A percentile compares a stretch with the other conserved stretches of the same genome.
These are phyloP conservation scores for Mycena crocata DNA, from an alignment of 768 basidiomycete genomes.

Conservation along the genomic window DNA sequence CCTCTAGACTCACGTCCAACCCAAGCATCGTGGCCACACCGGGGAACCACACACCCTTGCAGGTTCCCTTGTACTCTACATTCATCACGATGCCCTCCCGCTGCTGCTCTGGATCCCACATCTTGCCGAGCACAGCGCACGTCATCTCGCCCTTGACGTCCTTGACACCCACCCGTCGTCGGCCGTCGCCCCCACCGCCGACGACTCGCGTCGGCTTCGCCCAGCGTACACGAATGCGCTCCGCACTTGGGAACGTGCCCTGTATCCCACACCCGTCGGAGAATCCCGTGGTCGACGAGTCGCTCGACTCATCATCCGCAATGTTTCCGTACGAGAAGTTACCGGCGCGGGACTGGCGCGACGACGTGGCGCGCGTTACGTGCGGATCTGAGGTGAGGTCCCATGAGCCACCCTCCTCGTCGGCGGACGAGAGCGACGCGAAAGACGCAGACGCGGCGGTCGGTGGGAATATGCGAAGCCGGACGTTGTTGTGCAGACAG, in stretches of 20 bases:
- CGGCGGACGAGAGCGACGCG: conserved; percentile 81
- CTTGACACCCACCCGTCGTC: conserved; percentile 76
- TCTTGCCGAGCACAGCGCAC: conserved; percentile 67
- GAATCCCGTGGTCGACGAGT: conserved; percentile 67
- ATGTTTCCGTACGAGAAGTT: conserved; percentile 72
- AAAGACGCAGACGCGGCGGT: conserved; percentile 64
- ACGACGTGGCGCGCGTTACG: conserved; percentile 66
- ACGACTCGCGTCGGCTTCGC: conserved; percentile 69
- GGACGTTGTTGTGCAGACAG: conserved; percentile 81
- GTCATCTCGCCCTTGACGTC: conserved; percentile 77
- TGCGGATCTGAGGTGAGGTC: conserved; percentile 82
- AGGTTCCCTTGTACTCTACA: conserved; percentile 78
- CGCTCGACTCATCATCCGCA: conserved; percentile 87
- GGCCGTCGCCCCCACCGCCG: conserved; percentile 57
- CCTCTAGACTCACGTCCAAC: conserved; percentile 77
- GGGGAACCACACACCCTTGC: conserved; percentile 84
- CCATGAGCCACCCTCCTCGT: conserved; percentile 77
- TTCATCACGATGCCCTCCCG: conserved; percentile 70
- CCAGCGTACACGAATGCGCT: conserved; percentile 83
- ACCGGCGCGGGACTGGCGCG: conserved; percentile 60
- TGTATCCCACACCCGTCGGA: conserved; percentile 76
- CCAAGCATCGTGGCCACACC: conserved; percentile 87
- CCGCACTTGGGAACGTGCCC: conserved; percentile 83
- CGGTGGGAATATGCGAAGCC: conserved; percentile 79
- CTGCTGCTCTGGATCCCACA: conserved; percentile 49